Evolutionary conservation across 1,284 basidiomycete genomes (phyloP).

Genomic region (Ustilago nuda): DNA sequence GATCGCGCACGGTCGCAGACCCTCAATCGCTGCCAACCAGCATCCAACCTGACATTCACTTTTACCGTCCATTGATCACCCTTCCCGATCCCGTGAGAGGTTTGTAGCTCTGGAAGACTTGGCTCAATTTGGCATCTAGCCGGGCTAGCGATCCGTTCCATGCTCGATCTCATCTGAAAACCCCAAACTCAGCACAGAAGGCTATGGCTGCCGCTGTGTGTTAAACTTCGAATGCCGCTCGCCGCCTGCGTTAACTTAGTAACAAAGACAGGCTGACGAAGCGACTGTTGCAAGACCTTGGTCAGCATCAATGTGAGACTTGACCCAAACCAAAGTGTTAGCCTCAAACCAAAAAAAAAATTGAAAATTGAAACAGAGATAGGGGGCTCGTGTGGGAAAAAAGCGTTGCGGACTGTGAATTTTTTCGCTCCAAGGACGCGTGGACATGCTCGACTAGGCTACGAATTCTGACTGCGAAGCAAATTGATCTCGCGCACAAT

Average conservation of each 20-base stretch:
- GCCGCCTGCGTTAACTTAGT: not conserved
- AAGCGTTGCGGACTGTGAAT: constrained; percentile 9
- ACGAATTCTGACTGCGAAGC: constrained; percentile 43
- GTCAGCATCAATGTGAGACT: not conserved
- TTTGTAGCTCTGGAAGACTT: not conserved
- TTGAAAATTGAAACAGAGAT: constrained; percentile 19
- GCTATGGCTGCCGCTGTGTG: not conserved
- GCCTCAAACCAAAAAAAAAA: not conserved
- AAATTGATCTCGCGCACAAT: constrained; percentile 60
- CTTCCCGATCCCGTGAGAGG: not conserved
- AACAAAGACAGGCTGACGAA: not conserved
- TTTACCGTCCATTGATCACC: not conserved
- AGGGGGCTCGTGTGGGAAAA: constrained; percentile 24
- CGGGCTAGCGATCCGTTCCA: not conserved
- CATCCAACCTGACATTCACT: constrained; percentile 1
- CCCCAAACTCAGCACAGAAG: not conserved
- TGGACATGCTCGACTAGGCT: not conserved
- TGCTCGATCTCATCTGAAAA: not conserved
- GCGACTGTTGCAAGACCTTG: not conserved
- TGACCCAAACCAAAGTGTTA: not conserved
- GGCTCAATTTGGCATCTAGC: not conserved
- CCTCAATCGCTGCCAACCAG: not conserved
- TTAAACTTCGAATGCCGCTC: constrained; percentile 17
- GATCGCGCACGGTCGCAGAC: constrained; percentile 6
- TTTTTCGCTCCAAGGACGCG: constrained; percentile 2